Evolutionary conservation across 2,329 filamentous ascomycete genomes (phyloP), one percentile per base, ranked within the genome.

Genomic region (Arthrinium phaeospermum): DNA sequence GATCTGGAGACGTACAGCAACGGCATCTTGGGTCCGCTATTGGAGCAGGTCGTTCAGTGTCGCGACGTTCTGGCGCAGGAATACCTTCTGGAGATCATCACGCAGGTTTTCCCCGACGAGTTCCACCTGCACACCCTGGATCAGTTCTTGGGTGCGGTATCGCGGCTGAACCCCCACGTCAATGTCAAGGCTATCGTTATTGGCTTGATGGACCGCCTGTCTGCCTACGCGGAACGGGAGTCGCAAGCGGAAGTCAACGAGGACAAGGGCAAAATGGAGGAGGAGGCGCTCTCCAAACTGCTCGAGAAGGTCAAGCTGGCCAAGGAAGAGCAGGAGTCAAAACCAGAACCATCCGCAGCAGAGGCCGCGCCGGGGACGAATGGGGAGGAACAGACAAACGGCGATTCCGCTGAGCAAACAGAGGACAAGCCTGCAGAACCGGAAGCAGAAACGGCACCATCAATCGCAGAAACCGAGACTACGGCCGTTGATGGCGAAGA

Each of bases 171-270:
- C 79, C 96, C 96, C 0, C 94, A 98, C 79, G 96, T 99, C 78
- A 98, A 99, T 77, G 92, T 99, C 84, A 99, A 99, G 85, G 93
- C 94, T 67, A 99, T 99, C 72, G 96, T 99, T 13, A 98, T 98
- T 80, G 96, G 96, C 37, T 87, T 99, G 73, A 99, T 99, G 97
- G 96, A 99, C 80, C 91, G 96, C 51, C 84, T 99, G 44, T 98
- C 96, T 8, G 92, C 95, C 71, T 99, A 98, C 82, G 96, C 96
- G n/a, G 93, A 96, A 77, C 90, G 95, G 72, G 96, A 98, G 82
- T 90, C 94, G 4, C 90, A 94, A 75, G 89, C 90, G 34, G 92
- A 93, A 71, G 87, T 90, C 27, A 86, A 89, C 6, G 92, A 94
- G 71, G 90, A 95, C 76, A 91, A 91, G 75, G 91, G 91, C 74